These are phyloP conservation scores for Colletotrichum tamarilloi DNA, from an alignment of 2,329 filamentous ascomycete genomes.

Conservation along the genomic window DNA sequence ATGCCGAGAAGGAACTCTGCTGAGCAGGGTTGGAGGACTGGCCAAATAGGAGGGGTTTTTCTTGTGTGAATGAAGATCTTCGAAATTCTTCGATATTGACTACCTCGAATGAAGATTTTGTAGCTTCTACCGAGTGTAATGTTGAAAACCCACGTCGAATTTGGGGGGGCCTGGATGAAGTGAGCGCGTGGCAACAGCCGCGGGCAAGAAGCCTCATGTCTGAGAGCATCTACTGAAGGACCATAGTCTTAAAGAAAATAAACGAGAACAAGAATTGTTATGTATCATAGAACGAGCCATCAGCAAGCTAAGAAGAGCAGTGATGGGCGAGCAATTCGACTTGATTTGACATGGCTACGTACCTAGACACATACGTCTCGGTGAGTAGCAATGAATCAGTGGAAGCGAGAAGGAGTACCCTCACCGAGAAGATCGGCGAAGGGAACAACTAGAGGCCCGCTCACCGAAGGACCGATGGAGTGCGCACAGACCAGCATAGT, in stretches of 20 bases:
- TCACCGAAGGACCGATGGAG: not conserved
- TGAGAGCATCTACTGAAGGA: not conserved
- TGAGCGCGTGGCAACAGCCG: not conserved
- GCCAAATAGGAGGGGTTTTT: conserved; percentile 37
- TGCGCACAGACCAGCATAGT: conserved; percentile 15
- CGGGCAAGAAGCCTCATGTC: not conserved
- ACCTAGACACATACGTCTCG: not conserved
- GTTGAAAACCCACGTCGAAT: conserved; percentile 5
- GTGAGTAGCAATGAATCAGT: not conserved
- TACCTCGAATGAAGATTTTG: conserved; percentile 4
- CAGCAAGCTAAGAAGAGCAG: not conserved
- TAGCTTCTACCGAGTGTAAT: not conserved
- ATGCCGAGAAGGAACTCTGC: conserved; percentile 38
- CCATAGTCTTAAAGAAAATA: not conserved
- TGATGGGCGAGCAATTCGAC: not conserved
- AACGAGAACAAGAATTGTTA: no score
- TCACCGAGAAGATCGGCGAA: not conserved
- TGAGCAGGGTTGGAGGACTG: conserved; percentile 33
- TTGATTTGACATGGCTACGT: not conserved
- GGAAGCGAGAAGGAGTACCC: not conserved
- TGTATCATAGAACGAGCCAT: not conserved
- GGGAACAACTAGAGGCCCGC: conserved; percentile 8
- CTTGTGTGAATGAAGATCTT: conserved; percentile 14
- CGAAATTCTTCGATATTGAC: conserved; percentile 25
- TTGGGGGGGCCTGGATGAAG: not conserved